Evolutionary conservation across 1,284 basidiomycete genomes (phyloP).

Genomic region (Cryptococcus sp.): DNA sequence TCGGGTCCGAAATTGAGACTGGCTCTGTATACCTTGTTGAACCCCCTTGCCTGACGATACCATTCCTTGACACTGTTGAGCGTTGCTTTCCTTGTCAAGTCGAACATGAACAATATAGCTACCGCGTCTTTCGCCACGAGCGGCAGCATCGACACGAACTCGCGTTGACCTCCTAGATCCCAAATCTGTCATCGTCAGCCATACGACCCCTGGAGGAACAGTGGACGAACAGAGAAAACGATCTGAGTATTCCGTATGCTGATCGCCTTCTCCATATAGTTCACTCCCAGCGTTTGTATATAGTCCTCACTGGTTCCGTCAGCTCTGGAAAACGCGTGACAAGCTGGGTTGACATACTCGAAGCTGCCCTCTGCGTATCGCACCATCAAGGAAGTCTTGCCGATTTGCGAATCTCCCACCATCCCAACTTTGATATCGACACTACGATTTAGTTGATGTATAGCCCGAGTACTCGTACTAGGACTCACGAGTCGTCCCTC

Average conservation of each 20-base stretch:
- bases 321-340: neutral
- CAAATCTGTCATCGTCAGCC: constrained; percentile 57
- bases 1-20: neutral
- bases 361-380: constrained; percentile 97
- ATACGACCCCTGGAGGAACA: too few species aligned
- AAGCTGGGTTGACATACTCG: constrained; percentile 50
- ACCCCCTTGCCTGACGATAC: constrained; percentile 96
- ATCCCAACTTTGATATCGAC: constrained; percentile 97
- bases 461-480: neutral
- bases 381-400: constrained; percentile 97
- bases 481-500: constrained; percentile 12
- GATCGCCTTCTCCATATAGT: constrained; percentile 99
- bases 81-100: constrained; percentile 92
- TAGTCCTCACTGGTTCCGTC: constrained; percentile 69
- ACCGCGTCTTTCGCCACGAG: constrained; percentile 97
- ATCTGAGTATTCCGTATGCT: constrained; percentile 95
- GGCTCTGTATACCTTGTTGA: constrained; percentile 71
- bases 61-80: constrained; percentile 98
- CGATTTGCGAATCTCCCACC: constrained; percentile 98
- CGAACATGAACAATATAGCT: constrained; percentile 99
- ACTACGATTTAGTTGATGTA: constrained; percentile 52
- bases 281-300: constrained; percentile 98
- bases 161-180: constrained; percentile 95
- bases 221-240: constrained; percentile 67
- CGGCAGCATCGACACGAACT: constrained; percentile 98